A percentile compares a stretch with the other conserved stretches of the same genome.
These are phyloP conservation scores for Calycina herbarum DNA, from an alignment of 2,329 filamentous ascomycete species.

Conservation along the genomic window DNA sequence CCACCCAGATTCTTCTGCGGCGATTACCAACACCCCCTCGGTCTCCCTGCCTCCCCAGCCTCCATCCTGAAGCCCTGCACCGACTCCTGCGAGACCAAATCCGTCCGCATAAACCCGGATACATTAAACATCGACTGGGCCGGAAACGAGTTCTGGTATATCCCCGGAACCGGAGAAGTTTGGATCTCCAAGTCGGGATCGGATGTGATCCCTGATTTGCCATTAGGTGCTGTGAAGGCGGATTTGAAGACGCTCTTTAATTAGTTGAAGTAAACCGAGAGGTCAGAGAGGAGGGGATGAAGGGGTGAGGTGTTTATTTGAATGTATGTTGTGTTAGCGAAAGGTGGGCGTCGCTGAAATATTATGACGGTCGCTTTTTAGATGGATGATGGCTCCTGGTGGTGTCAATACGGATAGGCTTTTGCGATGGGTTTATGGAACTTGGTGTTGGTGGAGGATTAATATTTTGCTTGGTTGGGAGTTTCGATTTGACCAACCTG, in stretches of 20 bases:
- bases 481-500: too few species aligned
- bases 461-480: too few species aligned
- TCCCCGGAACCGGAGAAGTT: neutral
- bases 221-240: neutral
- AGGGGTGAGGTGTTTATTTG: too few species aligned
- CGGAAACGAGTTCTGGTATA: constrained; percentile 7
- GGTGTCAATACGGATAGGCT: too few species aligned
- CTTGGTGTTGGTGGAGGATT: too few species aligned
- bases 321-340: neutral
- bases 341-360: neutral
- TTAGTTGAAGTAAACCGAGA: neutral
- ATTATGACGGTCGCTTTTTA: too few species aligned
- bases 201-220: neutral
- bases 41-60: neutral
- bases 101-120: neutral
- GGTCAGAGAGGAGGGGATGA: neutral
- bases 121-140: neutral
- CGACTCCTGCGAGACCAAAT: neutral
- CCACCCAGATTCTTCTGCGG: constrained; percentile 6
- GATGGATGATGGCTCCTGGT: too few species aligned
- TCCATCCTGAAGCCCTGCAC: neutral
- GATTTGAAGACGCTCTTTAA: constrained; percentile 1
- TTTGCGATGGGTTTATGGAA: too few species aligned
- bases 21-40: neutral
- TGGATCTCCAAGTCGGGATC: neutral